Conservation (phyloP, 257 asterid species). For the Solanum microdontum region DNA sequence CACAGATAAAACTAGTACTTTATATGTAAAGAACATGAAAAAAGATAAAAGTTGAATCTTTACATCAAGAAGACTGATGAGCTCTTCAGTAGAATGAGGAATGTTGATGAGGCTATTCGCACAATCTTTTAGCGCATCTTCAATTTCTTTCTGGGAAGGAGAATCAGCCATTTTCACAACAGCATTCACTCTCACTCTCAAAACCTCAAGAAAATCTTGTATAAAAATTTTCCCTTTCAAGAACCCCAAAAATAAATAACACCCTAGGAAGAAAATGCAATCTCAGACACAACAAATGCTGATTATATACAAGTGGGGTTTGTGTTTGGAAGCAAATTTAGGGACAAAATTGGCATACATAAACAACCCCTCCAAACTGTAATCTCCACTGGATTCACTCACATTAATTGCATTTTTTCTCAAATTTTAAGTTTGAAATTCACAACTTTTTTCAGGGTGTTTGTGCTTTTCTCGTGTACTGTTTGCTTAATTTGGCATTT, state of each 20-base stretch:
- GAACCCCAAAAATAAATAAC: background rate
- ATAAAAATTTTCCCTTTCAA: background rate
- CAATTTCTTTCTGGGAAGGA: background rate
- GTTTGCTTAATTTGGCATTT: background rate
- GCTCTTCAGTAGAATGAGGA: conserved; percentile 2
- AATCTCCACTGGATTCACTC: background rate
- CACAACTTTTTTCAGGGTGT: background rate
- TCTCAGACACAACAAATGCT: background rate
- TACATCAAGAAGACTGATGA: conserved; percentile 3
- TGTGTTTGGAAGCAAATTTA: background rate
- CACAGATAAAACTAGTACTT: background rate
- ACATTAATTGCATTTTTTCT: background rate
- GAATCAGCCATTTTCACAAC: background rate
- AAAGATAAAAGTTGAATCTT: background rate
- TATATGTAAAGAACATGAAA: background rate
- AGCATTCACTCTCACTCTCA: background rate
- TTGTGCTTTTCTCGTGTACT: background rate
- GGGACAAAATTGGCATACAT: background rate
- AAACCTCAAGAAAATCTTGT: background rate
- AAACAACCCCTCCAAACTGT: background rate
- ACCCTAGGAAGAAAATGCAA: background rate
- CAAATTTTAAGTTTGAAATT: background rate
- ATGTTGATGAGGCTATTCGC: background rate
- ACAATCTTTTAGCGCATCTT: background rate
- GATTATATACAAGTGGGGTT: background rate